A percentile compares a stretch with the other conserved stretches of the same genome.
phyloP scores from a whole-genome alignment of 371 early-diverging fungal genomes.

The Mycotypha africana region DNA sequence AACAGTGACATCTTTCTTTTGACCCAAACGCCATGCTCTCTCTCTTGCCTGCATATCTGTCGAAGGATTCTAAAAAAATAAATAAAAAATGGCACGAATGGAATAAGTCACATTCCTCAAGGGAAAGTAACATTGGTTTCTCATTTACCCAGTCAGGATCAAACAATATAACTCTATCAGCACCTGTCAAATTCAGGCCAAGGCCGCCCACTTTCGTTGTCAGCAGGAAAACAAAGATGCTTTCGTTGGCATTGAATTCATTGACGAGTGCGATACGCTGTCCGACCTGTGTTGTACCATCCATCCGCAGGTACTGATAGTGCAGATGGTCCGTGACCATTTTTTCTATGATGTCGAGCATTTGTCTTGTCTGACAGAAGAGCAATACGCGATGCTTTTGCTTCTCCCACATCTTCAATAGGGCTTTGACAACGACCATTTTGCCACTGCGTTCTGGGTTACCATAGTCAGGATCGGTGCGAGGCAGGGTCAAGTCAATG shows the following conservation, averaged over 20 bases:
- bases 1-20: slow-evolving; percentile 86
- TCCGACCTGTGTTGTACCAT: slow-evolving; percentile 89
- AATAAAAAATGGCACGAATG: too few relatives aligned
- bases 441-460: slow-evolving; percentile 74
- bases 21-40: slow-evolving; percentile 96
- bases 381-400: slow-evolving; percentile 87
- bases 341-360: slow-evolving; percentile 91
- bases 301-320: slow-evolving; percentile 85
- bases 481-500: slow-evolving; percentile 20
- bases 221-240: slow-evolving; percentile 85
- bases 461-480: slow-evolving; percentile 58
- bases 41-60: slow-evolving; percentile 97
- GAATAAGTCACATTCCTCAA: not conserved
- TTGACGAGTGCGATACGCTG: slow-evolving; percentile 81
- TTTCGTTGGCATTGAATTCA: slow-evolving; percentile 70
- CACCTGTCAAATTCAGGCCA: slow-evolving; percentile 95
- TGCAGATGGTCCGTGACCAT: slow-evolving; percentile 43
- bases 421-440: slow-evolving; percentile 78
- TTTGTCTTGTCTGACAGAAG: slow-evolving; percentile 95
- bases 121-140: not conserved
- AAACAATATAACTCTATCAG: slow-evolving; percentile 93
- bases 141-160: slow-evolving; percentile 93
- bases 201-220: slow-evolving; percentile 98
- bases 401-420: slow-evolving; percentile 83
- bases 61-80: slow-evolving; percentile 76